Percentiles rank a stretch among this genome's conserved stretches.
Conservation (phyloP, 2,329 filamentous ascomycete species). For the Verticillium zaregamsianum region DNA sequence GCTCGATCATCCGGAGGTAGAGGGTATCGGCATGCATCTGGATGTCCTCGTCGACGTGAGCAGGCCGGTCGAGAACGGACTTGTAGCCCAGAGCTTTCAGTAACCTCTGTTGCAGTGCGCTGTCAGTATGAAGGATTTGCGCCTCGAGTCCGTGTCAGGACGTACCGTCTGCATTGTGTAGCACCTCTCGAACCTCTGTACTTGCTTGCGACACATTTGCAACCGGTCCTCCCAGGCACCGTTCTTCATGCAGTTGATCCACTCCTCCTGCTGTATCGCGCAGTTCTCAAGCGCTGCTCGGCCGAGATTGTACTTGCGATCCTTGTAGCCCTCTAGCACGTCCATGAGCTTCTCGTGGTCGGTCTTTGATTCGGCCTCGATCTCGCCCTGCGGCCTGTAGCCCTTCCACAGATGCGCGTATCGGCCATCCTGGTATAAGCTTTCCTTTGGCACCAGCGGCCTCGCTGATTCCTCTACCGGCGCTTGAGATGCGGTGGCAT, state of each 20-base stretch:
- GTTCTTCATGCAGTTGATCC: slow-evolving; percentile 75
- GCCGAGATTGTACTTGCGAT: slow-evolving; percentile 73
- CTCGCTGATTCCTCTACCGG: slow-evolving; percentile 4
- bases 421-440: slow-evolving; percentile 56
- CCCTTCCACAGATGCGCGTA: slow-evolving; percentile 89
- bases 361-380: slow-evolving; percentile 65
- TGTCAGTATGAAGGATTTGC: not conserved
- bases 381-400: slow-evolving; percentile 68
- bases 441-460: slow-evolving; percentile 40
- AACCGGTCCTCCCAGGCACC: slow-evolving; percentile 65
- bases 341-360: slow-evolving; percentile 78
- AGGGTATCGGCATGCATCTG: slow-evolving; percentile 94
- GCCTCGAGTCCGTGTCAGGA: not conserved
- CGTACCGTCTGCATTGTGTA: slow-evolving; percentile 78
- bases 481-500: slow-evolving; percentile 1
- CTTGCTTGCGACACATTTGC: slow-evolving; percentile 78
- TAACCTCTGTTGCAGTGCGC: slow-evolving; percentile 57
- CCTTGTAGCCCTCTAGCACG: slow-evolving; percentile 80
- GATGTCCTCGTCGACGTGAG: slow-evolving; percentile 75
- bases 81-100: slow-evolving; percentile 88
- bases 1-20: slow-evolving; percentile 80
- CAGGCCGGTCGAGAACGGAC: slow-evolving; percentile 58
- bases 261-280: slow-evolving; percentile 76
- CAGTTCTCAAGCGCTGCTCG: slow-evolving; percentile 90
- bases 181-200: slow-evolving; percentile 76